Conservation (phyloP, 1,139 yeast species). For the Nakaseomyces sp. region DNA sequence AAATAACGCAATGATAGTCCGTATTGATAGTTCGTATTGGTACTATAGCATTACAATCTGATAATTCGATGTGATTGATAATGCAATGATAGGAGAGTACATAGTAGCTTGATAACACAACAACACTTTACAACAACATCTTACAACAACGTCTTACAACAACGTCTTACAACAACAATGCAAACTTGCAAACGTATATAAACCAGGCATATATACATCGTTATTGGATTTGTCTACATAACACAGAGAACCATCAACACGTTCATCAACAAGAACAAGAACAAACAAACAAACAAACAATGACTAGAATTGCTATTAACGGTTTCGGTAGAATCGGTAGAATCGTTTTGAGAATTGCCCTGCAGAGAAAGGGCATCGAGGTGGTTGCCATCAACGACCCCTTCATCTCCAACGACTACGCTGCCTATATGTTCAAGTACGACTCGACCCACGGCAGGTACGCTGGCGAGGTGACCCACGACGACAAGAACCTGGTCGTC, state of each 20-base stretch:
- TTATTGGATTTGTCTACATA: too few relatives aligned
- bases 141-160: too few relatives aligned
- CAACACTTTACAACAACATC: too few relatives aligned
- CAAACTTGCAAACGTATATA: neutral
- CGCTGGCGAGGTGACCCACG: slow-evolving; percentile 58
- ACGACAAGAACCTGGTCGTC: slow-evolving; percentile 53
- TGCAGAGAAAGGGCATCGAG: slow-evolving; percentile 57
- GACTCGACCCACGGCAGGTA: slow-evolving; percentile 79
- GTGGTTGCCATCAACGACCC: slow-evolving; percentile 81
- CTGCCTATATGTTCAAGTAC: slow-evolving; percentile 82
- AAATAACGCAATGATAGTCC: too few relatives aligned
- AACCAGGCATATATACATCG: neutral
- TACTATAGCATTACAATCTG: too few relatives aligned
- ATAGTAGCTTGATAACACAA: too few relatives aligned
- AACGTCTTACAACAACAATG: too few relatives aligned
- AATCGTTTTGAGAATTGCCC: slow-evolving; percentile 68
- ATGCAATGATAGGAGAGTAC: too few relatives aligned
- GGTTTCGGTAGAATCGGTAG: slow-evolving; percentile 92
- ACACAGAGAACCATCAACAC: neutral
- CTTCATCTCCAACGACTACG: slow-evolving; percentile 73
- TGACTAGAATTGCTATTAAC: slow-evolving; percentile 66
- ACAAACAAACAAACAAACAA: slow-evolving; percentile 18
- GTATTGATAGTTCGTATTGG: too few relatives aligned
- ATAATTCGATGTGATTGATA: too few relatives aligned
- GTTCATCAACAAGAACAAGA: neutral